phyloP scores from a whole-genome alignment of 2,329 filamentous ascomycete genomes.

The Lachnellula occidentalis region DNA sequence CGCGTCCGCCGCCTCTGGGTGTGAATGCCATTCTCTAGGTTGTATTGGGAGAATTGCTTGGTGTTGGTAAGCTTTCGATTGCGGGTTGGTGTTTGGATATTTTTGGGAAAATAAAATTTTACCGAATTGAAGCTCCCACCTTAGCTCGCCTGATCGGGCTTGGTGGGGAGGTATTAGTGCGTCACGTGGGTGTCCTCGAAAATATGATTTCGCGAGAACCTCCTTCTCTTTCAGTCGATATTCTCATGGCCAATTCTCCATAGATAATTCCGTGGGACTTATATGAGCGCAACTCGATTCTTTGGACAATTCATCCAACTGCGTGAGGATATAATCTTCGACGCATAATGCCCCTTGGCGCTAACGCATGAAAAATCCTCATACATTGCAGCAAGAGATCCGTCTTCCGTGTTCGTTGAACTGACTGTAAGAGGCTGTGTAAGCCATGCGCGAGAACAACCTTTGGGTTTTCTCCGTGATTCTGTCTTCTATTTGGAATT shows the following conservation, averaged over 20 bases:
- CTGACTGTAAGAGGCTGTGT: not conserved
- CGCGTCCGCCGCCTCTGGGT: slow-evolving; percentile 35
- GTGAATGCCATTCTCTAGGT: slow-evolving; percentile 30
- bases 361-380: not conserved
- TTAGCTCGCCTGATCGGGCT: too few species aligned
- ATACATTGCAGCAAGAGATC: not conserved
- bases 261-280: too few species aligned
- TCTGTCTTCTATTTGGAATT: not conserved
- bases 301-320: too few species aligned
- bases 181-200: too few species aligned
- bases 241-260: too few species aligned
- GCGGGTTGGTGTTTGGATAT: not conserved
- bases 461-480: not conserved
- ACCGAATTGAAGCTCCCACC: too few species aligned
- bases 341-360: not conserved
- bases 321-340: slow-evolving; percentile 1
- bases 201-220: too few species aligned
- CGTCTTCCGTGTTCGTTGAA: not conserved
- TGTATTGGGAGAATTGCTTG: slow-evolving; percentile 20
- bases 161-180: too few species aligned
- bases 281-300: too few species aligned
- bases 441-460: not conserved
- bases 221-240: not conserved
- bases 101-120: too few species aligned
- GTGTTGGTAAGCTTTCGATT: slow-evolving; percentile 4